Evolutionary conservation across 192 early-diverging fungal genomes (phyloP), one percentile per base, ranked within the genome.

Genomic region (Globomyces pollinis-pini): DNA sequence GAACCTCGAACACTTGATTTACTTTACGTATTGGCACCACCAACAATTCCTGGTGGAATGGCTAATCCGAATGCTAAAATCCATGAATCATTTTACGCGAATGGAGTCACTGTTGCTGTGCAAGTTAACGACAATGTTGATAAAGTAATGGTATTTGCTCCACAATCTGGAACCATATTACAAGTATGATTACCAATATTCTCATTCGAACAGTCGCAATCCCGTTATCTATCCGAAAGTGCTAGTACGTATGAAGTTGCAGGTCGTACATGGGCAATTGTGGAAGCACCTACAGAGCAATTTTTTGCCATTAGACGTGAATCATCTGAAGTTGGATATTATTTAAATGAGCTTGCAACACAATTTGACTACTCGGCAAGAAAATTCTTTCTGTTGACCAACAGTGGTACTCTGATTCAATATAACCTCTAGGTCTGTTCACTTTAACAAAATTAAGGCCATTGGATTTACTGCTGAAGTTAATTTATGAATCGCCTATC

Each of bases 211-310:
- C n/a, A n/a, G n/a, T n/a, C n/a, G n/a, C n/a, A n/a, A n/a, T n/a
- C n/a, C n/a, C 72, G 64, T n/a, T 36, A 59, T n/a, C 55, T 58
- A 55, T 56, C 39, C 5, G 63, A 70, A 38, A 39, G 12, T 51
- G 55, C 35, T 8, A n/a, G 35, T 4, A 61, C 65, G 15, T 51
- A 74, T 30, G 72, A 74, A 9, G 61, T 91, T 15, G 84, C 89
- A 49, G 93, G 93, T 16, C 88, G 88, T 55, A 87, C 89, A 1
- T 87, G 88, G 83, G 84, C 83, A 7, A 89, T 96, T 49, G 77
- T 78, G 3, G 90, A 90, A 49, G 50, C 61, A 15, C 59, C 42
- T 9, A 61, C 69, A 3, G 61, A 30, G 26, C 49, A 60, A 59
- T 79, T 12, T 28, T 50, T 13, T 0, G 12, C 50, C 12, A 36